These are phyloP conservation scores for Aegilops speltoides DNA, from an alignment of 176 grass and related monocot species.

Conservation along the genomic window DNA sequence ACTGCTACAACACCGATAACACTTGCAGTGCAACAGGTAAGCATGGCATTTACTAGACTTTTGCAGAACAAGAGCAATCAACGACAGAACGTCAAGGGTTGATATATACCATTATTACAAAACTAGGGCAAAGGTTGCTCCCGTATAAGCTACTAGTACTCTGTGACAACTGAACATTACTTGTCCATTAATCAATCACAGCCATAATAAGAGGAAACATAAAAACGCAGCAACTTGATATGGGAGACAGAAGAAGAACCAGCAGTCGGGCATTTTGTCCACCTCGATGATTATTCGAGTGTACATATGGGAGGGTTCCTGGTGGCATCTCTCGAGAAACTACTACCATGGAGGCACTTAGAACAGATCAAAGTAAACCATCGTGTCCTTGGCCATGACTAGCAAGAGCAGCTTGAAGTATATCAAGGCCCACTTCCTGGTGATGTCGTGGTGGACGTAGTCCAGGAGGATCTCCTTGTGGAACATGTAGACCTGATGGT, in stretches of 20 bases:
- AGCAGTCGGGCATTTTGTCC: neutral
- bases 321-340: neutral
- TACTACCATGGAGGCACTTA: slow-evolving; percentile 22
- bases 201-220: neutral
- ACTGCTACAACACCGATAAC: neutral
- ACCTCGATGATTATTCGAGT: slow-evolving; percentile 33
- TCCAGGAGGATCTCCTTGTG: slow-evolving; percentile 93
- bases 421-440: slow-evolving; percentile 78
- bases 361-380: slow-evolving; percentile 60
- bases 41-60: neutral
- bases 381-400: slow-evolving; percentile 79
- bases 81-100: neutral
- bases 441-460: slow-evolving; percentile 78
- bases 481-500: slow-evolving; percentile 86
- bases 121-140: neutral
- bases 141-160: neutral
- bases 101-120: slow-evolving; percentile 44
- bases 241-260: neutral
- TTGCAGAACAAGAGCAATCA: neutral
- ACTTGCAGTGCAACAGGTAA: neutral
- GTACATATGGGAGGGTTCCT: neutral
- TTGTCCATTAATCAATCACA: slow-evolving; percentile 3
- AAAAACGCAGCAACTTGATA: neutral
- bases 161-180: neutral
- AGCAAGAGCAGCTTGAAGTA: slow-evolving; percentile 81